Conservation (phyloP, 805 yeast species). For the Candida patagonica region DNA sequence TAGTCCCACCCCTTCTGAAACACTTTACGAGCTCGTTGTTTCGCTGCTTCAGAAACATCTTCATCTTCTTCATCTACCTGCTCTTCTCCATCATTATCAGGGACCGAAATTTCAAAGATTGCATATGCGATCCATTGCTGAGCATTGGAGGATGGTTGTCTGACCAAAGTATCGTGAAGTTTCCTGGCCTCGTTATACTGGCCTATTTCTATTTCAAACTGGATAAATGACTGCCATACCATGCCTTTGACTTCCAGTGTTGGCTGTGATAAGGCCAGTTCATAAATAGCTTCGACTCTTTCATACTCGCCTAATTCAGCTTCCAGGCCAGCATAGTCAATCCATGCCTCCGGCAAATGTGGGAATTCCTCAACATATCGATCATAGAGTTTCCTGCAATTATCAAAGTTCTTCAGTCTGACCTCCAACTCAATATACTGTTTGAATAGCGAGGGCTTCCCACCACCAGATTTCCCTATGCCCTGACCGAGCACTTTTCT, state of each 20-base stretch:
- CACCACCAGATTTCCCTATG: conserved; percentile 44
- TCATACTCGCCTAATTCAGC: conserved; percentile 54
- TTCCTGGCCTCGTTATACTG: conserved; percentile 47
- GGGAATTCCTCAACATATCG: conserved; percentile 49
- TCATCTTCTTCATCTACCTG: conserved; percentile 40
- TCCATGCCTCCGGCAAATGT: conserved; percentile 39
- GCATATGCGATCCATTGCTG: conserved; percentile 59
- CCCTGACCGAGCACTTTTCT: conserved; percentile 65
- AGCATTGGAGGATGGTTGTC: conserved; percentile 24
- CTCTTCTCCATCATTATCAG: conserved; percentile 38
- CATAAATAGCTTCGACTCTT: conserved; percentile 55
- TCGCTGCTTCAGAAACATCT: conserved; percentile 42
- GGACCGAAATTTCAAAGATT: conserved; percentile 55
- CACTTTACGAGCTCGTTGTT: conserved; percentile 41
- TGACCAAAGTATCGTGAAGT: conserved; percentile 36
- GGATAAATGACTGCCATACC: conserved; percentile 39
- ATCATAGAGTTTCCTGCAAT: conserved; percentile 67
- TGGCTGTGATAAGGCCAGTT: conserved; percentile 36
- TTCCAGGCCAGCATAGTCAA: conserved; percentile 62
- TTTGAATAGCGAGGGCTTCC: conserved; percentile 44
- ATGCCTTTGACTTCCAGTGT: conserved; percentile 22
- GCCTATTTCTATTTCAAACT: conserved; percentile 51
- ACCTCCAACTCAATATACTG: conserved; percentile 63
- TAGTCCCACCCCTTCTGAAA: conserved; percentile 45
- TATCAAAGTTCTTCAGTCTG: conserved; percentile 64